These are phyloP conservation scores for Vitis amurensis DNA, from an alignment of 164 flowering plant genomes.

Conservation along the genomic window DNA sequence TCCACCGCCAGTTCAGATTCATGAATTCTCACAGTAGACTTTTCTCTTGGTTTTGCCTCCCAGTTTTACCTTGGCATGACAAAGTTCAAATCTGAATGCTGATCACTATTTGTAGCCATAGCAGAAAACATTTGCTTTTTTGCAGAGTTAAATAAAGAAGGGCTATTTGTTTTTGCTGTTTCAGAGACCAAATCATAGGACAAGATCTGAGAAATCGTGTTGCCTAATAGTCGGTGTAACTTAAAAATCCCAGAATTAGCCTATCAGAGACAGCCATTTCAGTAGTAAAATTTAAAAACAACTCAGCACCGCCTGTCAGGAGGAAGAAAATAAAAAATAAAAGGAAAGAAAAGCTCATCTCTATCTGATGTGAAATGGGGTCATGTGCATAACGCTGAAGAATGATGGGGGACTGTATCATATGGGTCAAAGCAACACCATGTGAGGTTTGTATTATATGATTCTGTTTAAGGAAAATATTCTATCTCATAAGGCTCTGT, in stretches of 20 bases:
- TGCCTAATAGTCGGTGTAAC: not conserved
- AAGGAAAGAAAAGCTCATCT: too few species aligned
- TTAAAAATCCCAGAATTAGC: not conserved
- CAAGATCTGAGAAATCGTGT: too few species aligned
- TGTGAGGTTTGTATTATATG: constrained; percentile 27
- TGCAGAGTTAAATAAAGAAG: not conserved
- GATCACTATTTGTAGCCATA: not conserved
- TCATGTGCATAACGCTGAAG: constrained; percentile 27
- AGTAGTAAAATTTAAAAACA: not conserved
- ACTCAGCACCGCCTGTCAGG: not conserved
- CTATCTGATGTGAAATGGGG: constrained; percentile 15
- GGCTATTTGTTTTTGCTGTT: not conserved
- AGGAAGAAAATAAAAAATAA: too few species aligned
- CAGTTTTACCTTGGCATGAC: too few species aligned
- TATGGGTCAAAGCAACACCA: constrained; percentile 29
- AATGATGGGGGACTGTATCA: not conserved
- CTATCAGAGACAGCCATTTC: not conserved
- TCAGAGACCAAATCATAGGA: too few species aligned
- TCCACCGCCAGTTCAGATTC: not conserved
- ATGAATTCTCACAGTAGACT: too few species aligned
- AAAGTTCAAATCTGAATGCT: not conserved
- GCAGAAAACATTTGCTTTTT: not conserved
- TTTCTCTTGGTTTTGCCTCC: not conserved
- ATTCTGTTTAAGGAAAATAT: constrained; percentile 7
- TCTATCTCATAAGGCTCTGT: not conserved